Base-by-base conservation (phyloP, 2,329 filamentous ascomycete species). In the Sarocladium oryzae region DNA sequence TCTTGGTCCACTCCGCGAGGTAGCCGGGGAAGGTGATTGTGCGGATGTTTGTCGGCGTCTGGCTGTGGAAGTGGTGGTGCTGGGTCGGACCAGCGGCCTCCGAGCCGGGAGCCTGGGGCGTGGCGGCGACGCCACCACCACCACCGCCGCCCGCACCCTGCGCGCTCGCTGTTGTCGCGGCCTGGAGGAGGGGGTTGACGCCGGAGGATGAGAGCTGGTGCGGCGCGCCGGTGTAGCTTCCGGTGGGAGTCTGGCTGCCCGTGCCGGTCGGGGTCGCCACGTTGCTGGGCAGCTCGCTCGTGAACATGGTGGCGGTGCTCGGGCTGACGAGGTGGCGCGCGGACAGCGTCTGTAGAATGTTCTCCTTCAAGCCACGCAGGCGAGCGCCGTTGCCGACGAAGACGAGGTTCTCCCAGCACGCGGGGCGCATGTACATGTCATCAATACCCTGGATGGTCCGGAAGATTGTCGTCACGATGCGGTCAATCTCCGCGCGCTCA, bases 241-340 rank as follows among this genome's bases (percentile, higher is more conserved):
- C 78, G 2, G 88, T 89, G 1, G 93, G 95, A 1, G 92, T 97
- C 68, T 95, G 93, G 15, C 90, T 83, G 30, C 92, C 92, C 1
- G 92, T 97, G 18, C 89, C 91, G 10, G 86, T 79, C 1, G 93
- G 93, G 0, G 93, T 97, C 26, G 88, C 90, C 64, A 96, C 81
- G 69, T 93, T 92, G 8, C 90, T 96, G 7, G 93, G 93, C 33
- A 97, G 83, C 68, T 99, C 93, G 20, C 90, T 96, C 32, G 91
- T 96, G 76, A 97, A 97, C 62, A 97, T 97, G 37, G 91, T 96
- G 49, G 89, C 90, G 1, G 89, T 92, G 24, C 86, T 91, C 0
- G 93, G 93, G 2, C 91, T 95, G 58, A 99, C 84, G 51, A 96
- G 79, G 66, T 96, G 93, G 57, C 91, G 90, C 46, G 85, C 79